Percentiles rank a stretch among this genome's conserved stretches.
These are phyloP conservation scores for Hansenula anomala DNA, from an alignment of 1,139 yeast genomes.

Conservation along the genomic window DNA sequence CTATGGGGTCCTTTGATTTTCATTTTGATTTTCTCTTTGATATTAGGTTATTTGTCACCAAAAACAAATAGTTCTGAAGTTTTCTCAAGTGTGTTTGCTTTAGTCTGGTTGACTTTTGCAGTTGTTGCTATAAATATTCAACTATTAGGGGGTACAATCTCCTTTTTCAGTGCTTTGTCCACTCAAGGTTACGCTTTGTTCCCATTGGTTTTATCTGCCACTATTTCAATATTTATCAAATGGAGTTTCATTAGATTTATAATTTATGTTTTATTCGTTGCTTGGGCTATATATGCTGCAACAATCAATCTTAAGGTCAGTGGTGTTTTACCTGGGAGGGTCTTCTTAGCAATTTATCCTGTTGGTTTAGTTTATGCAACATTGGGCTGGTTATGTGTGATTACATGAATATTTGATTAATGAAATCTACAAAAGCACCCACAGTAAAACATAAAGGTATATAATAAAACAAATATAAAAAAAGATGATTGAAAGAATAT, in stretches of 20 bases:
- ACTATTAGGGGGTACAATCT: constrained; percentile 66
- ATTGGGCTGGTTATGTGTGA: constrained; percentile 74
- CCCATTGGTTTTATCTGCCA: constrained; percentile 66
- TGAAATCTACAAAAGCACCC: too few species aligned
- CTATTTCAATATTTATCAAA: constrained; percentile 51
- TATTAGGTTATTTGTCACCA: constrained; percentile 37
- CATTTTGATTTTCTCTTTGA: constrained; percentile 58
- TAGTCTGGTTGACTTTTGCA: constrained; percentile 52
- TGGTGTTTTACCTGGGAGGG: constrained; percentile 66
- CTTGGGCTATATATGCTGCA: constrained; percentile 75
- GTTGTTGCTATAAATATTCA: constrained; percentile 64
- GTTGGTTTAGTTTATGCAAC: constrained; percentile 71
- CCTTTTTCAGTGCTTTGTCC: constrained; percentile 74
- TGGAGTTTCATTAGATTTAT: constrained; percentile 53
- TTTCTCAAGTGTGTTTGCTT: constrained; percentile 62
- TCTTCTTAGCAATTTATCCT: constrained; percentile 73
- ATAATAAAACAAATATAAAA: not conserved
- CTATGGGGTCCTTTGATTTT: constrained; percentile 86
- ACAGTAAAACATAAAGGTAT: not conserved
- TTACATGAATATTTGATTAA: constrained; percentile 50
- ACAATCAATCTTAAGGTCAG: constrained; percentile 60
- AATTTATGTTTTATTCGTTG: constrained; percentile 46
- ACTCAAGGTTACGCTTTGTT: constrained; percentile 80
- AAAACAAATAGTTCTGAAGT: constrained; percentile 35
- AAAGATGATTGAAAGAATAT: too few species aligned